phyloP scores from a whole-genome alignment of 306 rosid genomes.

The Biancaea sappan region DNA sequence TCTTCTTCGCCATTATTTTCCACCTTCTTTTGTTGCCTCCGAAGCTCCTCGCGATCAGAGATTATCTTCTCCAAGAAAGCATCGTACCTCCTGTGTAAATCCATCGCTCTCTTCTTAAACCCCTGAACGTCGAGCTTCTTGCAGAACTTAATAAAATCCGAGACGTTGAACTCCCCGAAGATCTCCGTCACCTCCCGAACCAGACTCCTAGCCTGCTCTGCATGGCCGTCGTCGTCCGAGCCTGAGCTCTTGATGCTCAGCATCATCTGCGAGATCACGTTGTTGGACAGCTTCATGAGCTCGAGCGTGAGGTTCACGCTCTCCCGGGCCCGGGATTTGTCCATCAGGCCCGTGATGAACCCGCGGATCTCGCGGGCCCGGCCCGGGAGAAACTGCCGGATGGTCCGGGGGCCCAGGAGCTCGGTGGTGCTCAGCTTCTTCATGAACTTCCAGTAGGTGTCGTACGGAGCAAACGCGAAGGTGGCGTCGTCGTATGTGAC shows the following conservation, averaged over 20 bases:
- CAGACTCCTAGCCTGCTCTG: slow-evolving; percentile 33
- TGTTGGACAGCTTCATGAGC: slow-evolving; percentile 45
- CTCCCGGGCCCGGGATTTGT: slow-evolving; percentile 21
- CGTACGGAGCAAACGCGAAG: slow-evolving; percentile 53
- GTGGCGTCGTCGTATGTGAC: slow-evolving; percentile 47
- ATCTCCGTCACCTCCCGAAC: slow-evolving; percentile 45
- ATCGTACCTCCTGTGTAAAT: slow-evolving; percentile 45
- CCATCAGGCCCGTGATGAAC: slow-evolving; percentile 15
- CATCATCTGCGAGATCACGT: slow-evolving; percentile 51
- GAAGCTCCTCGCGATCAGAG: slow-evolving; percentile 38
- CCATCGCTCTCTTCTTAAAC: slow-evolving; percentile 40
- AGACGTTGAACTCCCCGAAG: slow-evolving; percentile 41
- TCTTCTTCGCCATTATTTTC: neutral
- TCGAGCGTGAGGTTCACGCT: slow-evolving; percentile 38
- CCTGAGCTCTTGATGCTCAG: slow-evolving; percentile 42
- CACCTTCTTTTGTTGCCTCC: slow-evolving; percentile 27
- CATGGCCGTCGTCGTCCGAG: slow-evolving; percentile 18
- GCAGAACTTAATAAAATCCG: slow-evolving; percentile 36
- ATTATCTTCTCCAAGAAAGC: slow-evolving; percentile 47
- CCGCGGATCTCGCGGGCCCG: slow-evolving; percentile 32
- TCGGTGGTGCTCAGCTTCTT: slow-evolving; percentile 42
- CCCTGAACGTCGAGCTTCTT: slow-evolving; percentile 42
- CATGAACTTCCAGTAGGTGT: slow-evolving; percentile 48
- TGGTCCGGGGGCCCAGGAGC: slow-evolving; percentile 38
- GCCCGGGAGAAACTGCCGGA: slow-evolving; percentile 12